Evolutionary conservation across 1,139 yeast species (phyloP), one percentile per base, ranked within the genome.

Genomic region (Sugiyamaella neomexicana): DNA sequence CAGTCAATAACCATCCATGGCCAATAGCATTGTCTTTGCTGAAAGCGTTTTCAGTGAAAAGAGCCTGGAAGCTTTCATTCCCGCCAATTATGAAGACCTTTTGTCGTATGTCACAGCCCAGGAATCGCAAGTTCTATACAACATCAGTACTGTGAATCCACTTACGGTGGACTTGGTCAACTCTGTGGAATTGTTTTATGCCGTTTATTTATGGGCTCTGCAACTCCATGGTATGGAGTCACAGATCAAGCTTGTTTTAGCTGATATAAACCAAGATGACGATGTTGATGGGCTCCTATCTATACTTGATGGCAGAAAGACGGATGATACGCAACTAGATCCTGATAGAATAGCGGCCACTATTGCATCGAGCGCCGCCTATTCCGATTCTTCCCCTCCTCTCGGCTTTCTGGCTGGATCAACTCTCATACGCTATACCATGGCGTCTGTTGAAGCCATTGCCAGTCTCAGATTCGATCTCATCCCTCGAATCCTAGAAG

Each of bases 181-280:
- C 13, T 34, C 41, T 5, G 32, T n/a, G 3, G 52, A 49, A 34
- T 39, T 46, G n/a, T 55, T 48, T 39, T 55, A 55, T 46, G 31
- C 57, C 10, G 31, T 27, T 10, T 55, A 55, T 42, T 45, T 55
- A 27, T 55, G 58, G 58, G 20, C 46, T 12, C 45, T 55, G 36
- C 51, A 46, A 23, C 43, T 50, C 15, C 34, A 51, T 44, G 49
- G 51, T 4, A 25, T 16, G n/a, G 40, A 17, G 12, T 31, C 31
- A 4, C 52, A 54, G 25, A 51, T 46, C 15, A 51, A 13, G 16
- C 27, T 41, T 13, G 10, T 54, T 10, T 15, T 46, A 29, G 29
- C 41, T 20, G 47, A 36, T 34, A 34, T 42, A 23, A n/a, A 12
- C 2, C 9, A 8, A 9, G 12, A 43, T 12, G 12, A 29, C 16